Evolutionary conservation across 2,329 filamentous ascomycete species (phyloP).

Genomic region (Diaporthe vaccinii): DNA sequence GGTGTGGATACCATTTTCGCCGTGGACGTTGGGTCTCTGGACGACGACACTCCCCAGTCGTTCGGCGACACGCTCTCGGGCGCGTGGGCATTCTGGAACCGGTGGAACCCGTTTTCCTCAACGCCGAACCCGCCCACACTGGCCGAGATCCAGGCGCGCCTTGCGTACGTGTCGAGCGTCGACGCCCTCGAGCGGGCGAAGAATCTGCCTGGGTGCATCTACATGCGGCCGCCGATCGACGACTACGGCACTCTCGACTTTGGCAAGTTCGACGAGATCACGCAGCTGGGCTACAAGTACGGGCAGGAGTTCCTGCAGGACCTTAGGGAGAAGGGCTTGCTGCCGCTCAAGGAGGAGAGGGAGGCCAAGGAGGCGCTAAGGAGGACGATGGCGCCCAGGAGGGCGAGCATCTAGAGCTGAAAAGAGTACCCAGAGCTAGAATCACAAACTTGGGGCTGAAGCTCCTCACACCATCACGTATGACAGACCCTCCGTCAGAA

Average conservation of each 20-base stretch:
- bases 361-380: conserved; percentile 83
- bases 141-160: conserved; percentile 92
- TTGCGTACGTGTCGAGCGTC: conserved; percentile 95
- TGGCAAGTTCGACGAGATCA: conserved; percentile 97
- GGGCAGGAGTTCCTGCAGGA: conserved; percentile 84
- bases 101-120: conserved; percentile 95
- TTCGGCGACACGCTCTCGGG: conserved; percentile 96
- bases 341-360: conserved; percentile 78
- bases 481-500: not conserved
- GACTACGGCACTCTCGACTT: conserved; percentile 95
- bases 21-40: conserved; percentile 91
- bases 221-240: conserved; percentile 96
- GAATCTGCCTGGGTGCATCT: conserved; percentile 88
- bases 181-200: conserved; percentile 96
- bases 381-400: conserved; percentile 82
- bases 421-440: not conserved
- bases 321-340: conserved; percentile 81
- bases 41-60: conserved; percentile 90
- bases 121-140: conserved; percentile 94
- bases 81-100: conserved; percentile 93
- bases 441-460: not conserved
- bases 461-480: not conserved
- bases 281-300: conserved; percentile 87
- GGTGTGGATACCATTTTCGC: conserved; percentile 96
- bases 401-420: conserved; percentile 77